These are phyloP conservation scores for Citrus reticulata DNA, from an alignment of 345 rosid genomes.

Conservation along the genomic window DNA sequence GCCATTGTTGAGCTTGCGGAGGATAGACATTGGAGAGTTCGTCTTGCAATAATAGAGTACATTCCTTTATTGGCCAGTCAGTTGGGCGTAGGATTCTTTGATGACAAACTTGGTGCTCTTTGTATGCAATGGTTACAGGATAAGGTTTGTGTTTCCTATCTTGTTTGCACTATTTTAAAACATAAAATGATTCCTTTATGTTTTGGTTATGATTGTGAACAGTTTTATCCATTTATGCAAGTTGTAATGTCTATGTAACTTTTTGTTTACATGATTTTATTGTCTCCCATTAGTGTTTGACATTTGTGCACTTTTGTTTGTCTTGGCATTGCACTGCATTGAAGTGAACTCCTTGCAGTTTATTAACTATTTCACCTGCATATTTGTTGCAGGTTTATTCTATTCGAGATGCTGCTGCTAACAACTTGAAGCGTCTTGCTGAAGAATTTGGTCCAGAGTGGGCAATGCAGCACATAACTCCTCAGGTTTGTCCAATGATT, in stretches of 20 bases:
- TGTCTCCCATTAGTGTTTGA: not conserved
- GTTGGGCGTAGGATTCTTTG: constrained; percentile 88
- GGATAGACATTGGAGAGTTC: constrained; percentile 97
- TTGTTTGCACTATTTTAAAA: not conserved
- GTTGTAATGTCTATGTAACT: not conserved
- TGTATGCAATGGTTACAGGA: constrained; percentile 99
- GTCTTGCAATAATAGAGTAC: constrained; percentile 94
- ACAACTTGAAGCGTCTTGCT: constrained; percentile 77
- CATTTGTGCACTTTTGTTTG: not conserved
- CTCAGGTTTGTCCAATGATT: constrained; percentile 50
- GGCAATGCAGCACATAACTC: constrained; percentile 88
- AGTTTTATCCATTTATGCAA: not conserved
- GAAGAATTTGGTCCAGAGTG: constrained; percentile 89
- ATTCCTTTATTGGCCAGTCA: constrained; percentile 94
- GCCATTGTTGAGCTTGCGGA: constrained; percentile 98
- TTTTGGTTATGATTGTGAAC: not conserved
- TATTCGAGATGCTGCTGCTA: constrained; percentile 86
- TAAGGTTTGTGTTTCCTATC: constrained; percentile 51
- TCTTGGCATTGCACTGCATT: no score
- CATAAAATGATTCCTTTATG: not conserved
- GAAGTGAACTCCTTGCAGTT: not conserved
- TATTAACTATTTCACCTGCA: not conserved
- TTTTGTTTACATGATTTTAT: not conserved
- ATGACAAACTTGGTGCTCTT: constrained; percentile 88
- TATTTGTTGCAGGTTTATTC: constrained; percentile 56